phyloP scores from a whole-genome alignment of 176 grass and related monocot genomes.

The Rhipidocladum racemiflorum region DNA sequence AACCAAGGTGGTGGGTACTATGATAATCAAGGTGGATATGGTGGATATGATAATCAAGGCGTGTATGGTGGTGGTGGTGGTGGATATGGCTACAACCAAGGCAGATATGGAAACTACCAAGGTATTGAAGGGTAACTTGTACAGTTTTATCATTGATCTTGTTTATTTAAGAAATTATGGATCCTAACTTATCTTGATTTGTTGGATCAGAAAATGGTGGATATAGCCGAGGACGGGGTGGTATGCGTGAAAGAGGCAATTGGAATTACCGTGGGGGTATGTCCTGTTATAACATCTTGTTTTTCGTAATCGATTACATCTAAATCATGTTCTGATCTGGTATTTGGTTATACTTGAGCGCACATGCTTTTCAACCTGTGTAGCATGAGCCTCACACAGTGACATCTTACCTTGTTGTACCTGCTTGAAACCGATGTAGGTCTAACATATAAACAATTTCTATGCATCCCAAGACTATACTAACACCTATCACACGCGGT shows the following conservation, averaged over 20 bases:
- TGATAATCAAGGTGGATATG: conserved; percentile 57
- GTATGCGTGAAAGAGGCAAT: conserved; percentile 59
- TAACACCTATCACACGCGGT: background rate
- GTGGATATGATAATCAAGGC: conserved; percentile 65
- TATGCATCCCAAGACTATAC: background rate
- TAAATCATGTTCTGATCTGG: background rate
- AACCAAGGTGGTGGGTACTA: conserved; percentile 45
- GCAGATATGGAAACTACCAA: conserved; percentile 58
- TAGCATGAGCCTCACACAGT: background rate
- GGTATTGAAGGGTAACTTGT: conserved; percentile 31
- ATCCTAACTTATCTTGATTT: background rate
- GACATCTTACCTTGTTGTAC: background rate
- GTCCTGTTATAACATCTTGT: background rate
- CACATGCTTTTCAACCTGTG: background rate
- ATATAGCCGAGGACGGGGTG: conserved; percentile 59
- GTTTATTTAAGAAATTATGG: background rate
- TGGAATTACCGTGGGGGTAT: conserved; percentile 66
- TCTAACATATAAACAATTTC: background rate
- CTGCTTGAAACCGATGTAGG: background rate
- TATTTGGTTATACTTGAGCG: background rate
- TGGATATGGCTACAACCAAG: conserved; percentile 65
- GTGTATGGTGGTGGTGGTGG: conserved; percentile 56
- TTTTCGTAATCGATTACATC: background rate
- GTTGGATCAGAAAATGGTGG: conserved; percentile 71
- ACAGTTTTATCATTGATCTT: background rate